phyloP scores from a whole-genome alignment of 768 basidiomycete genomes.

The Tremella mesenterica region DNA sequence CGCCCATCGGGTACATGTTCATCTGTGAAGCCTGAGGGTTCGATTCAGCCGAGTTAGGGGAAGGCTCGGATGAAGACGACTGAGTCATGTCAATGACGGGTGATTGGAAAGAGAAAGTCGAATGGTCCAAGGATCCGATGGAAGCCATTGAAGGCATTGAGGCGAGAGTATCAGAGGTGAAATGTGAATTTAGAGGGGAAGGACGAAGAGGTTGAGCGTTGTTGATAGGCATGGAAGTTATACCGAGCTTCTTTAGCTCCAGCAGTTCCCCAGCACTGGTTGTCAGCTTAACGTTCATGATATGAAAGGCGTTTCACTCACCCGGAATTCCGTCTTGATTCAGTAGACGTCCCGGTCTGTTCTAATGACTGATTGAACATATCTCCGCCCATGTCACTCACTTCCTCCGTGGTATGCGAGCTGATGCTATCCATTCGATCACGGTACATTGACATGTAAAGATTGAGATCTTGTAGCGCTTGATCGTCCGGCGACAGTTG shows the following conservation, averaged over 20 bases:
- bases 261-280: neutral
- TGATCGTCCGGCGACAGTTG: no score
- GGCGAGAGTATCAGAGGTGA: neutral
- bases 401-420: no score
- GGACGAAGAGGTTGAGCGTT: neutral
- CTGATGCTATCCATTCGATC: no score
- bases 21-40: neutral
- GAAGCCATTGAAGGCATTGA: no score
- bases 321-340: neutral
- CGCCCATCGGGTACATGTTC: neutral
- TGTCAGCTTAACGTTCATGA: constrained; percentile 2
- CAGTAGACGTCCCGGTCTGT: neutral
- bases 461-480: no score
- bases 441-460: no score
- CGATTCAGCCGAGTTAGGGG: neutral
- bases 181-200: neutral
- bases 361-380: neutral
- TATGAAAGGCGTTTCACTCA: constrained; percentile 5
- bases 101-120: neutral
- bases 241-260: neutral
- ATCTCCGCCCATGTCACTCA: constrained; percentile 18
- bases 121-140: neutral
- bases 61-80: neutral
- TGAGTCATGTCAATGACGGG: neutral
- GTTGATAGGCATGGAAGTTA: neutral